These are phyloP conservation scores for Magnusiomyces magnusii DNA, from an alignment of 1,139 yeast genomes.

Conservation along the genomic window DNA sequence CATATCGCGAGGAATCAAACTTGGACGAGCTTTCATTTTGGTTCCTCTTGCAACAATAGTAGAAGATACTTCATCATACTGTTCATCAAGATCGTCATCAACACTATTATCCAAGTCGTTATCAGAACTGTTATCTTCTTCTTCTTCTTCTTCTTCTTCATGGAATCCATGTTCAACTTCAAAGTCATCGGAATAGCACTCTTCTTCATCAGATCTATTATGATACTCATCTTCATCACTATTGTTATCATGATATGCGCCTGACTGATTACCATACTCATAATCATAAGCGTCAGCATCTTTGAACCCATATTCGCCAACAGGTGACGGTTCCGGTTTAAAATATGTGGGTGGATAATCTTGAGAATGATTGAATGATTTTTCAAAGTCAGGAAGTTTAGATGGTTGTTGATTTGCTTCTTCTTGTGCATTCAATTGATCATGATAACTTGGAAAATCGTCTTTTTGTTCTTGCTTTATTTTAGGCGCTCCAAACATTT, in stretches of 20 bases:
- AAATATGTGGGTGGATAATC: background rate
- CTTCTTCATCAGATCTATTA: background rate
- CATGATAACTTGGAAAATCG: no score
- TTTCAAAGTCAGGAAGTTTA: background rate
- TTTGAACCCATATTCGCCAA: conserved; percentile 5
- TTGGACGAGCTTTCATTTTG: conserved; percentile 29
- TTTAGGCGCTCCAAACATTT: background rate
- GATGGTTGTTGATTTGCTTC: background rate
- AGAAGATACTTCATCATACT: conserved; percentile 3
- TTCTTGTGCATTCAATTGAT: no score
- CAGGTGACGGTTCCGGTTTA: background rate
- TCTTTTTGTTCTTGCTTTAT: background rate
- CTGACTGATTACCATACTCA: background rate
- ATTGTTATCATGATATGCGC: background rate
- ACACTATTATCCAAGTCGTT: background rate
- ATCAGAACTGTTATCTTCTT: background rate
- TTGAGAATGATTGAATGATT: no score
- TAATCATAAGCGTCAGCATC: conserved; percentile 1
- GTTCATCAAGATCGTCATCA: background rate
- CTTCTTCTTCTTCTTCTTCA: background rate
- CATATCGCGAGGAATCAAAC: conserved; percentile 30
- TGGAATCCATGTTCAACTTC: background rate
- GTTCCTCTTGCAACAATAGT: conserved; percentile 19
- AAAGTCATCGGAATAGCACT: background rate
- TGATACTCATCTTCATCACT: background rate